phyloP scores from a whole-genome alignment of 495 filamentous ascomycete species.

The Trichoderma parareesei region DNA sequence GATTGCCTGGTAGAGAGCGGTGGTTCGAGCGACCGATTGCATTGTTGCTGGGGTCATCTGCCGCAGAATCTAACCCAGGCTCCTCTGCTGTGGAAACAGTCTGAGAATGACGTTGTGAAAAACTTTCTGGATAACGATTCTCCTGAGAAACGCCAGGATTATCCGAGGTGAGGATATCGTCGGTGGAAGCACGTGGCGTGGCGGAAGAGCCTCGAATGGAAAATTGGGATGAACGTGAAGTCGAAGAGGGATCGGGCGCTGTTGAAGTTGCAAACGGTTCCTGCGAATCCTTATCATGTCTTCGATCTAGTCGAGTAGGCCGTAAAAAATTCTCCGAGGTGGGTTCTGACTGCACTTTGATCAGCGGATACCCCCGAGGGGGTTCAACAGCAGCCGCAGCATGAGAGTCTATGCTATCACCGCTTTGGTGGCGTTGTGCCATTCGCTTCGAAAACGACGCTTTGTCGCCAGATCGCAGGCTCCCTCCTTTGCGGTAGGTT shows the following conservation, averaged over 20 bases:
- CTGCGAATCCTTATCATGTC: constrained; percentile 34
- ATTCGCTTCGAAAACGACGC: constrained; percentile 66
- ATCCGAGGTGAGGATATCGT: not conserved
- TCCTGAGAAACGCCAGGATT: not conserved
- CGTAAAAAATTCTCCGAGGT: constrained; percentile 50
- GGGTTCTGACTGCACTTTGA: constrained; percentile 71
- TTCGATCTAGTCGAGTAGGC: constrained; percentile 36
- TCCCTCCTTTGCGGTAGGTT: constrained; percentile 78
- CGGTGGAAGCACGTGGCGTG: not conserved
- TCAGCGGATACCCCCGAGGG: constrained; percentile 47
- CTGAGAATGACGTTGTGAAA: not conserved
- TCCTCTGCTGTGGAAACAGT: not conserved
- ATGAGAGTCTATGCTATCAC: constrained; percentile 49
- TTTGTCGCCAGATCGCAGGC: constrained; percentile 39
- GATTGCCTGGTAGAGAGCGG: not conserved
- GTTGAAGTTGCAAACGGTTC: constrained; percentile 18
- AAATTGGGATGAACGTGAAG: not conserved
- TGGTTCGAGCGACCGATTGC: not conserved
- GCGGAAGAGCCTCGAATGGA: not conserved
- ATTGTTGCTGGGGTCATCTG: not conserved
- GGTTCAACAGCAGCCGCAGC: constrained; percentile 40
- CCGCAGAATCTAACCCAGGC: not conserved
- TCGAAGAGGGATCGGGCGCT: constrained; percentile 16
- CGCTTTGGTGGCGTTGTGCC: constrained; percentile 43
- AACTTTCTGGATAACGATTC: not conserved